Evolutionary conservation across 768 basidiomycete species (phyloP).

Genomic region (Kwoniella dendrophila): DNA sequence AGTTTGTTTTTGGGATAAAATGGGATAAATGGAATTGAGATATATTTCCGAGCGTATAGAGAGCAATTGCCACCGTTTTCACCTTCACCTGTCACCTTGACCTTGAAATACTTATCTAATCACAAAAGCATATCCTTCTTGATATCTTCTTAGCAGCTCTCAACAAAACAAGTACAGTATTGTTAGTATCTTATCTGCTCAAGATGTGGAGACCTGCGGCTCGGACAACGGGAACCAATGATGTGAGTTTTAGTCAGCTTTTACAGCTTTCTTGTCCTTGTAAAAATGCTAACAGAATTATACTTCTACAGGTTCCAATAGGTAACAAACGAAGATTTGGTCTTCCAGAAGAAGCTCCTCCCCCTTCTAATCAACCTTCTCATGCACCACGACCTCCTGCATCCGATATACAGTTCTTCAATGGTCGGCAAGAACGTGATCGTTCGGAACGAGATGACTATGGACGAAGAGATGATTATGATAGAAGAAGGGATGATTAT

Average conservation of each 20-base stretch:
- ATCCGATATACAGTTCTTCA: conserved; percentile 42
- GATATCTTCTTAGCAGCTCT: no score
- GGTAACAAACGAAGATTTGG: conserved; percentile 89
- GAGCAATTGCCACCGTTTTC: neutral
- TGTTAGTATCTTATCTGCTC: no score
- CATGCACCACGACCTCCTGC: conserved; percentile 79
- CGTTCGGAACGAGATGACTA: conserved; percentile 27
- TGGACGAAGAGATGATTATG: conserved; percentile 21
- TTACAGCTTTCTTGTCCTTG: neutral
- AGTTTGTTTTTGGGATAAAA: conserved; percentile 1
- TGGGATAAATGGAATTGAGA: neutral
- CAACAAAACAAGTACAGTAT: no score
- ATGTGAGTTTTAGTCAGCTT: conserved; percentile 61
- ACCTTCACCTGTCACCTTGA: neutral
- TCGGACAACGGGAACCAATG: conserved; percentile 87
- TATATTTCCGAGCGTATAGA: neutral
- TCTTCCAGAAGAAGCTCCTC: conserved; percentile 74
- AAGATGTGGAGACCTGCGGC: conserved; percentile 63
- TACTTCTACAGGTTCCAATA: conserved; percentile 65
- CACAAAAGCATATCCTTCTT: neutral
- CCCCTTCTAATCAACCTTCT: conserved; percentile 82
- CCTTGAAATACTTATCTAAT: neutral
- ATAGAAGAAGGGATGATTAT: conserved; percentile 19
- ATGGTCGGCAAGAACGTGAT: conserved; percentile 62
- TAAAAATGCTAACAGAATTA: neutral